These are phyloP conservation scores for Musa troglodytarum DNA, from an alignment of 176 grass and related monocot genomes.

Conservation along the genomic window DNA sequence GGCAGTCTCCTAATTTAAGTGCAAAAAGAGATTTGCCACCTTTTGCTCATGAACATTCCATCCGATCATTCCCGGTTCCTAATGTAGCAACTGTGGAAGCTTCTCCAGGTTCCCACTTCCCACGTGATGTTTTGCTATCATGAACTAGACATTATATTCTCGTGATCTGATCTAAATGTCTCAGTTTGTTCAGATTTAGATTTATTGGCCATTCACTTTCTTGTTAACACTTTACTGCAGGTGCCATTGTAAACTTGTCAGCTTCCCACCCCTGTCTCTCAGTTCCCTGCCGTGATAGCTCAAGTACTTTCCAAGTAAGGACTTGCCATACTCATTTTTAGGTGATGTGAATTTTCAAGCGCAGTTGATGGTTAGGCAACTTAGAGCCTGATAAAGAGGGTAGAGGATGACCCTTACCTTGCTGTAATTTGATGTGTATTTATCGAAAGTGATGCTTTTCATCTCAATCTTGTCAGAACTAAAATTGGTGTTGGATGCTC, in stretches of 20 bases:
- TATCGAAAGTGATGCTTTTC: neutral
- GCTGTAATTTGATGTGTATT: neutral
- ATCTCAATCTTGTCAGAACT: neutral
- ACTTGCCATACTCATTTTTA: neutral
- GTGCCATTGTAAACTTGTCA: neutral
- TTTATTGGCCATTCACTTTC: neutral
- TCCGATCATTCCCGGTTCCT: neutral
- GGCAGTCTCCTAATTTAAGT: slow-evolving; percentile 10
- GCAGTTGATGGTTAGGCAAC: neutral
- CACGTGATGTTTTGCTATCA: neutral
- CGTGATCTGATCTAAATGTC: too few species aligned
- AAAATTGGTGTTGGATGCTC: neutral
- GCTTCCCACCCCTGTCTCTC: slow-evolving; percentile 1
- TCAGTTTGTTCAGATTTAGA: too few species aligned
- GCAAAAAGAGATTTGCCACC: slow-evolving; percentile 4
- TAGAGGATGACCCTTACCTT: neutral
- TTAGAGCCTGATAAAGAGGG: neutral
- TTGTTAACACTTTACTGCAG: neutral
- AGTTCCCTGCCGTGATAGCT: neutral
- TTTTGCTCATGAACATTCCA: slow-evolving; percentile 7
- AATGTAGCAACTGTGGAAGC: neutral
- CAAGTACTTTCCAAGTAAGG: slow-evolving; percentile 4
- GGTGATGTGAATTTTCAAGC: neutral
- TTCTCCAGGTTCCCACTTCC: slow-evolving; percentile 9
- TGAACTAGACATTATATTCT: neutral